Conservation (phyloP, 768 basidiomycete species). For the Glaciozyma antarctica region DNA sequence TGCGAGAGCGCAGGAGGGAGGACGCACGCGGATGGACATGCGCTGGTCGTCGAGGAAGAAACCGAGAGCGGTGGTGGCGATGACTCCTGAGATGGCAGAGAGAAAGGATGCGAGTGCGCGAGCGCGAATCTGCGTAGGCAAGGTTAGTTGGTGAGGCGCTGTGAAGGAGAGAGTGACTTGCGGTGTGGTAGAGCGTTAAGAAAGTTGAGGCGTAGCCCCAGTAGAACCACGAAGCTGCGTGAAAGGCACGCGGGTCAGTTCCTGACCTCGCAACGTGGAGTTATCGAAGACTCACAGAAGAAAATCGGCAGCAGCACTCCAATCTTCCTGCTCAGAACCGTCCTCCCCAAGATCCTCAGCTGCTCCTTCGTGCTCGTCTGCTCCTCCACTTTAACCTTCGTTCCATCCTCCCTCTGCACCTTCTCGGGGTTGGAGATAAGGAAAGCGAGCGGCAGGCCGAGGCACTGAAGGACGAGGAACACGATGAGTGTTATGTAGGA, state of each 20-base stretch:
- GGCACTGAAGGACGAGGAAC: constrained; percentile 7
- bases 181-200: constrained; percentile 12
- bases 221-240: constrained; percentile 9
- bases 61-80: constrained; percentile 9
- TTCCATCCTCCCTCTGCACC: constrained; percentile 2
- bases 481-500: constrained; percentile 8
- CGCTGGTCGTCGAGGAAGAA: constrained; percentile 15
- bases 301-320: too few relatives aligned
- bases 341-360: constrained; percentile 1
- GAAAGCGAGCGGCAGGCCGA: constrained; percentile 5
- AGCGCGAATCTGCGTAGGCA: background rate
- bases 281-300: too few relatives aligned
- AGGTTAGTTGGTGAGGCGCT: background rate
- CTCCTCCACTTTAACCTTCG: background rate
- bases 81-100: constrained; percentile 9
- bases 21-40: background rate
- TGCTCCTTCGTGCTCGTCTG: background rate
- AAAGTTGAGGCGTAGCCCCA: constrained; percentile 13
- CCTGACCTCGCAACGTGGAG: too few relatives aligned
- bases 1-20: too few relatives aligned
- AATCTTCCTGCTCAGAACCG: too few relatives aligned
- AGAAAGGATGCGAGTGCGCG: constrained; percentile 15
- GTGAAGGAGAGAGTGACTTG: background rate
- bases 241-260: too few relatives aligned
- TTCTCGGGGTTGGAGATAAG: background rate